phyloP scores from a whole-genome alignment of 2,329 filamentous ascomycete genomes.

The Fusarium nelsonii region DNA sequence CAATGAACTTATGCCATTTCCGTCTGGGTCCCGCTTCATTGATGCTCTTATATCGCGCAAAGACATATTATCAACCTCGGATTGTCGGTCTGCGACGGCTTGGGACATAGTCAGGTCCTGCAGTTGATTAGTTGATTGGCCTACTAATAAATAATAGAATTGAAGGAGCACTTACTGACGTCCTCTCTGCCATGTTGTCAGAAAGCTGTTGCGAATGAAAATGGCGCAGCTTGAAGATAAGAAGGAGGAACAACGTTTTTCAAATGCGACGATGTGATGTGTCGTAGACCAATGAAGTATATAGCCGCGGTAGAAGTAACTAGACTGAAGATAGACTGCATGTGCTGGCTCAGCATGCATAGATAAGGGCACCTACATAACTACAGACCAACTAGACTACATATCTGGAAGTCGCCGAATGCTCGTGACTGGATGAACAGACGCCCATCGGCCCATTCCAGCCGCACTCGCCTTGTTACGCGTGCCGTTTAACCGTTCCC shows the following conservation, averaged over 20 bases:
- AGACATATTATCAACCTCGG: neutral
- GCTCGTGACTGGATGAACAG: too few relatives aligned
- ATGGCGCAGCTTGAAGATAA: neutral
- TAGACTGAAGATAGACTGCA: too few relatives aligned
- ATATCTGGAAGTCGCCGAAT: neutral
- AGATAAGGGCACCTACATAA: too few relatives aligned
- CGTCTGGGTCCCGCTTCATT: neutral
- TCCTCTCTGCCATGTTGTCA: neutral
- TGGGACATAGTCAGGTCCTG: neutral
- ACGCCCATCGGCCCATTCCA: too few relatives aligned
- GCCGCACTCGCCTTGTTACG: too few relatives aligned
- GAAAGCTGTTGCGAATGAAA: neutral
- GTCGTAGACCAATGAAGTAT: neutral
- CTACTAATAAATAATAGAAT: rapidly evolving
- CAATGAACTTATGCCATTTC: neutral
- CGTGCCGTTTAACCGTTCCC: too few relatives aligned
- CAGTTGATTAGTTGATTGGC: neutral
- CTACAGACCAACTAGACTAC: neutral
- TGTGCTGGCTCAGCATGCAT: too few relatives aligned
- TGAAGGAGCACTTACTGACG: neutral
- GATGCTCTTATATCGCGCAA: neutral
- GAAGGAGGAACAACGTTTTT: neutral
- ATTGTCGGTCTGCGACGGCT: neutral
- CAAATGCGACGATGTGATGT: neutral
- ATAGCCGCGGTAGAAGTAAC: too few relatives aligned